Base-by-base conservation (phyloP, 2,329 filamentous ascomycete species). In the Diaporthe australafricana region DNA sequence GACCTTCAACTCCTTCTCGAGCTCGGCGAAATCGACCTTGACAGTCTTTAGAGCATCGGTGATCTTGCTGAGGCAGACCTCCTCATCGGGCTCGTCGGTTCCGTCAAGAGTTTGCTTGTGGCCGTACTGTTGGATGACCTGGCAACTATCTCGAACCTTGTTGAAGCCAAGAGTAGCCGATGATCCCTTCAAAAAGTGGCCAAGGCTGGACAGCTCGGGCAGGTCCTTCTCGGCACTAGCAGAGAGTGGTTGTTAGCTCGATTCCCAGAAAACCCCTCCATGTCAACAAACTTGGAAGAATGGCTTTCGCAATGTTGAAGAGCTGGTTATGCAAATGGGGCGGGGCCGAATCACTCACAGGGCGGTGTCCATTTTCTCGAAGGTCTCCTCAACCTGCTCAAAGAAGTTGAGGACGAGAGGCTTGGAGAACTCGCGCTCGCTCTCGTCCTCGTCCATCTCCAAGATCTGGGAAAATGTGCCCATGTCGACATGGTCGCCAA, bases 141-240 rank as follows among this genome's bases (percentile, higher is more conserved):
- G 95, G 84, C 96, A 99, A 74, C 91, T 92, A 79, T 98, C 95
- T 81, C 94, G 94, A 78, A 99, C 93, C 82, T 97, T 97, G 78
- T 89, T 92, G 70, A 98, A 89, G 56, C 96, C 96, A 68, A 99
- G 89, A 5, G 96, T 98, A 48, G 96, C 96, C 11, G 96, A 98
- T 8, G 96, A 98, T 73, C 96, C 96, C 84, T 99, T 99, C 77
- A 99, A 88, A 85, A 98, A 99, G 84, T 99, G 96, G 52, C 96
- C 96, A 40, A 98, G 91, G 68, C 89, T 88, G 42, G 94, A 97
- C 47, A 98, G 90, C 75, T 91, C 86, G n/a, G 84, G 82, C 71
- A 98, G 90, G 72, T 98, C 87, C 78, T 89, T 87, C 2, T 88
- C 81, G 75, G 90, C 82, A 75, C 95, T 97, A 79, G 72, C 40